Conservation (phyloP, 2,329 filamentous ascomycete species). For the Zasmidium citrigriseum region DNA sequence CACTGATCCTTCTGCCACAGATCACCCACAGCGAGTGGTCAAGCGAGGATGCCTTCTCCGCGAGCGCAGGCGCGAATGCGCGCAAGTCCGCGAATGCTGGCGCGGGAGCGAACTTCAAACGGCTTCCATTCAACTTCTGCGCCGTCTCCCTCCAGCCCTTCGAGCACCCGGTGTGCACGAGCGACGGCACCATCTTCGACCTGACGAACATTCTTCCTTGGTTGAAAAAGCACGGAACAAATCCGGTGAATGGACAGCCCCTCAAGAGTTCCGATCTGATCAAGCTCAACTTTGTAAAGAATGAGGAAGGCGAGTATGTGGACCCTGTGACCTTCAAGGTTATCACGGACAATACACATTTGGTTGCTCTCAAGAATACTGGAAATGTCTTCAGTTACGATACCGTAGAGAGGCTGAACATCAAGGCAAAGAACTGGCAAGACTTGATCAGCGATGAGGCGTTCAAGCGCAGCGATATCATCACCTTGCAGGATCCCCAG, state of each 20-base stretch:
- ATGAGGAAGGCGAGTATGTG: constrained; percentile 86
- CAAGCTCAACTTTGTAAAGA: constrained; percentile 87
- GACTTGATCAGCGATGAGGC: constrained; percentile 86
- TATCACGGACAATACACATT: constrained; percentile 96
- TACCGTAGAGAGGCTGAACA: constrained; percentile 90
- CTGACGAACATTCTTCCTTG: constrained; percentile 91
- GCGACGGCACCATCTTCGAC: constrained; percentile 87
- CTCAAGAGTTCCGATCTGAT: constrained; percentile 82
- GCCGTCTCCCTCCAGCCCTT: constrained; percentile 94
- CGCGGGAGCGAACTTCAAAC: constrained; percentile 70
- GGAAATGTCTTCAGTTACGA: constrained; percentile 98
- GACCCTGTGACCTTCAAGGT: constrained; percentile 98
- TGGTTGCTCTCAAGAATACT: constrained; percentile 81
- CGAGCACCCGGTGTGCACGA: constrained; percentile 88
- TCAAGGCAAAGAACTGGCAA: constrained; percentile 94
- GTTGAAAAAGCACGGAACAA: constrained; percentile 91
- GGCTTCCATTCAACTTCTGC: constrained; percentile 97
- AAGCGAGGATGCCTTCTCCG: constrained; percentile 83
- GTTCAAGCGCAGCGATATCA: constrained; percentile 88
- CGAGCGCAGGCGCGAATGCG: constrained; percentile 70
- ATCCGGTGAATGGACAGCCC: constrained; percentile 80
- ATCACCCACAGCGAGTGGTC: constrained; percentile 99
- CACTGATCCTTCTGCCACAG: constrained; percentile 39
- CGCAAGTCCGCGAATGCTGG: constrained; percentile 55
- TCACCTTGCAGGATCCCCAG: constrained; percentile 93